Conservation (phyloP, 2,329 filamentous ascomycete genomes). For the Fusarium sarcochroum region DNA sequence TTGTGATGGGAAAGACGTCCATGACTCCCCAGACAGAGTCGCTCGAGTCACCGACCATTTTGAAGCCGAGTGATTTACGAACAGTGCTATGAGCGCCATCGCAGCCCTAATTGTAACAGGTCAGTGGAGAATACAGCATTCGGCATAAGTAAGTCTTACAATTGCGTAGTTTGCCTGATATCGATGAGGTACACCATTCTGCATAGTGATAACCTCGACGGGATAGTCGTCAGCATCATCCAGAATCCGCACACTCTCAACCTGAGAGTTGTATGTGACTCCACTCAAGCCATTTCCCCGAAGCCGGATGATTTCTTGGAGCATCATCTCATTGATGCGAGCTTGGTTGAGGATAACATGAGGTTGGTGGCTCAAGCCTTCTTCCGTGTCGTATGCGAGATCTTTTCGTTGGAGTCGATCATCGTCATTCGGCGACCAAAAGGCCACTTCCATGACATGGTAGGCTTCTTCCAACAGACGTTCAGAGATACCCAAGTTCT, state of each 20-base stretch:
- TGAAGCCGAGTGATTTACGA: slow-evolving; percentile 43
- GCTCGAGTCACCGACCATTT: slow-evolving; percentile 47
- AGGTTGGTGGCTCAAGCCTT: slow-evolving; percentile 73
- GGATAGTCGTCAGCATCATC: slow-evolving; percentile 17
- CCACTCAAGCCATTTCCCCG: slow-evolving; percentile 4
- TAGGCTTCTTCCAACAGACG: slow-evolving; percentile 75
- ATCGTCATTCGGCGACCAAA: slow-evolving; percentile 74
- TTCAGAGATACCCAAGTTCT: slow-evolving; percentile 77
- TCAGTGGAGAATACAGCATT: no score
- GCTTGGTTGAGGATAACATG: slow-evolving; percentile 73
- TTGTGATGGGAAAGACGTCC: slow-evolving; percentile 46
- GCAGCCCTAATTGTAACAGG: neutral
- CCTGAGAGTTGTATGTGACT: slow-evolving; percentile 34
- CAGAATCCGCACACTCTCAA: slow-evolving; percentile 27
- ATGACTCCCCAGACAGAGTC: slow-evolving; percentile 51
- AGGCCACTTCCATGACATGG: slow-evolving; percentile 72
- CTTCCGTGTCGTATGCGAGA: slow-evolving; percentile 73
- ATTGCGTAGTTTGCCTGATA: slow-evolving; percentile 41
- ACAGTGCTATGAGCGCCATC: slow-evolving; percentile 49
- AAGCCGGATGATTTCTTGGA: slow-evolving; percentile 32
- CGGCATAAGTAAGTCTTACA: slow-evolving; percentile 10
- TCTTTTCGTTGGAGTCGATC: slow-evolving; percentile 71
- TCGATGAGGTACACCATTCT: neutral
- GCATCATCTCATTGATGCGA: slow-evolving; percentile 38
- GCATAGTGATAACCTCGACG: slow-evolving; percentile 15